Conservation (phyloP, 768 basidiomycete species). For the Tulasnella sp. region DNA sequence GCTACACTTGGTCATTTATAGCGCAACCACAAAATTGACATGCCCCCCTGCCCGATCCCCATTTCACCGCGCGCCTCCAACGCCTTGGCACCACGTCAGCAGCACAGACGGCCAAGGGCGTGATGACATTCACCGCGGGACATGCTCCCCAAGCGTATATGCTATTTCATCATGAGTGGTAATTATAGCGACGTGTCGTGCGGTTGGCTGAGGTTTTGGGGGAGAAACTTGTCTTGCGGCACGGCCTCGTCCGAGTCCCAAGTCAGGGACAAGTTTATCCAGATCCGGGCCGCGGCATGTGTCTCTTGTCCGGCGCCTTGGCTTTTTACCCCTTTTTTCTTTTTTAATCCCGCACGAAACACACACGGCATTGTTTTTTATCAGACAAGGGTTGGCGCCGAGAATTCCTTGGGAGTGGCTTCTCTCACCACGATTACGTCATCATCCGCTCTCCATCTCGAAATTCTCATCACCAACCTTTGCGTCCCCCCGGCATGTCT, state of each 20-base stretch:
- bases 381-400: background rate
- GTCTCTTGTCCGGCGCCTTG: background rate
- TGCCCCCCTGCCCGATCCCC: background rate
- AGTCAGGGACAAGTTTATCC: slow-evolving; percentile 11
- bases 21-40: background rate
- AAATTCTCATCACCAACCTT: background rate
- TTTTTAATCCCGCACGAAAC: background rate
- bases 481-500: background rate
- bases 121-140: too few species aligned
- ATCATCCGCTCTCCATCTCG: background rate
- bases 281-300: background rate
- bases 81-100: background rate
- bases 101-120: background rate
- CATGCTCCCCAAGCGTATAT: too few species aligned
- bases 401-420: background rate
- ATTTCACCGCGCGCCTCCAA: background rate
- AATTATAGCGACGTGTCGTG: background rate
- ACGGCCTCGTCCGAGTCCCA: slow-evolving; percentile 1
- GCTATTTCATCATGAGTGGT: background rate
- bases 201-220: background rate
- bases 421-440: background rate
- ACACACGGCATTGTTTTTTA: background rate
- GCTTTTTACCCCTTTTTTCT: background rate
- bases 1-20: slow-evolving; percentile 10
- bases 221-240: background rate